phyloP scores from a whole-genome alignment of 2,329 filamentous ascomycete species.

The Cercospora brassicicola region DNA sequence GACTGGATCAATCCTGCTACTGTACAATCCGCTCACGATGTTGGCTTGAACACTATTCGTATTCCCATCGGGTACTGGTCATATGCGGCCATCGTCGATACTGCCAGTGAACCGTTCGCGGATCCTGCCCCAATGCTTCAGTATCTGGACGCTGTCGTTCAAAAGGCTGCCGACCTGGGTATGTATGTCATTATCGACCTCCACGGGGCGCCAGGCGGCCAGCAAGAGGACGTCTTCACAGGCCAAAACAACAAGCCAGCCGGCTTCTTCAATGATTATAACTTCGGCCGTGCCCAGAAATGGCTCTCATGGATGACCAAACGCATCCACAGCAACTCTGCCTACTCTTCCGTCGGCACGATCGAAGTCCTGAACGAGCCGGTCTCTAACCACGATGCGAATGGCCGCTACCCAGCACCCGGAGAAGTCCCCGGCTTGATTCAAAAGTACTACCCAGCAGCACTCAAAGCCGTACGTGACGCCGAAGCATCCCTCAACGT shows the following conservation, averaged over 20 bases:
- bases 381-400: slow-evolving; percentile 10
- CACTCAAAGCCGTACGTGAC: slow-evolving; percentile 14
- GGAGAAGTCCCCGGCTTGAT: slow-evolving; percentile 12
- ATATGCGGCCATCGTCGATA: slow-evolving; percentile 11
- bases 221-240: slow-evolving; percentile 14
- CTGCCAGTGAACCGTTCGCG: slow-evolving; percentile 7
- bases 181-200: slow-evolving; percentile 21
- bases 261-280: slow-evolving; percentile 16
- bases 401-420: slow-evolving; percentile 6
- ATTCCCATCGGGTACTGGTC: slow-evolving; percentile 19
- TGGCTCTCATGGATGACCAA: slow-evolving; percentile 19
- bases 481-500: slow-evolving; percentile 12
- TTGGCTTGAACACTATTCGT: slow-evolving; percentile 18
- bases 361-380: slow-evolving; percentile 20
- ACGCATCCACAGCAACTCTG: slow-evolving; percentile 15
- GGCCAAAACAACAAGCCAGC: slow-evolving; percentile 16
- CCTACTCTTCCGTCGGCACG: slow-evolving; percentile 14
- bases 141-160: slow-evolving; percentile 13
- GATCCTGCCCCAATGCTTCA: slow-evolving; percentile 6
- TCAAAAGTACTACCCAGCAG: slow-evolving; percentile 12
- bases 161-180: slow-evolving; percentile 11
- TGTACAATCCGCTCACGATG: slow-evolving; percentile 13
- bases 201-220: slow-evolving; percentile 15
- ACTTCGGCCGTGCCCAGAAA: slow-evolving; percentile 15
- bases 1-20: slow-evolving; percentile 15